These are phyloP conservation scores for Podaxis rugospora DNA, from an alignment of 768 basidiomycete species.

Conservation along the genomic window DNA sequence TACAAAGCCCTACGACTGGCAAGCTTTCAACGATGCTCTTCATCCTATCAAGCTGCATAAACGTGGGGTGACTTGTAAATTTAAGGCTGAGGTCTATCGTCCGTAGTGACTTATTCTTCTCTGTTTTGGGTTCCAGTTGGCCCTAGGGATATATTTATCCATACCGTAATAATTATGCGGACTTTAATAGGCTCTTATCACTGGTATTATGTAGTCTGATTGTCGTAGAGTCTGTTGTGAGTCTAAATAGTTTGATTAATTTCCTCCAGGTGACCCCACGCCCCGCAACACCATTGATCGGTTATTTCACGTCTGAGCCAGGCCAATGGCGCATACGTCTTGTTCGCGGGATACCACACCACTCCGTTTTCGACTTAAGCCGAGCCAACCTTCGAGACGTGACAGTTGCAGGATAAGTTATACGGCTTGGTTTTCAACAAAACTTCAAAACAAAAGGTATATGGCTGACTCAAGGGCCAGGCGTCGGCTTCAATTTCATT, in stretches of 20 bases:
- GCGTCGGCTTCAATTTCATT: too few species aligned
- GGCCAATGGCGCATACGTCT: too few species aligned
- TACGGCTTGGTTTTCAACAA: too few species aligned
- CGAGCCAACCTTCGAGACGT: too few species aligned
- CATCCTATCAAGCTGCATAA: neutral
- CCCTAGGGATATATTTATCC: neutral
- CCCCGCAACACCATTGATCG: too few species aligned
- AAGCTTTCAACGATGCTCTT: neutral
- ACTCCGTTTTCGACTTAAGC: too few species aligned
- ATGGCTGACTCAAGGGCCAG: too few species aligned
- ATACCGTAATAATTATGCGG: constrained; percentile 3
- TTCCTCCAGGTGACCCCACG: too few species aligned
- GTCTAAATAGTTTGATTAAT: neutral
- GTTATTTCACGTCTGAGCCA: too few species aligned
- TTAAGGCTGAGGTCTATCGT: constrained; percentile 4
- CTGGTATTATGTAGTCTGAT: neutral
- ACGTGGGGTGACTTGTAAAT: neutral
- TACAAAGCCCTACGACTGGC: constrained; percentile 4
- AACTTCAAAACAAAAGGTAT: too few species aligned
- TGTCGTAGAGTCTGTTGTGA: neutral
- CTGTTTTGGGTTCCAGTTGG: neutral
- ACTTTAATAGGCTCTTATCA: neutral
- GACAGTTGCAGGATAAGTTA: too few species aligned
- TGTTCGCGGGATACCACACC: too few species aligned
- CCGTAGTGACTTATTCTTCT: neutral